Percentiles rank a stretch among this genome's conserved stretches.
phyloP scores from a whole-genome alignment of 257 asterid genomes.

The Solanum pinnatisectum region DNA sequence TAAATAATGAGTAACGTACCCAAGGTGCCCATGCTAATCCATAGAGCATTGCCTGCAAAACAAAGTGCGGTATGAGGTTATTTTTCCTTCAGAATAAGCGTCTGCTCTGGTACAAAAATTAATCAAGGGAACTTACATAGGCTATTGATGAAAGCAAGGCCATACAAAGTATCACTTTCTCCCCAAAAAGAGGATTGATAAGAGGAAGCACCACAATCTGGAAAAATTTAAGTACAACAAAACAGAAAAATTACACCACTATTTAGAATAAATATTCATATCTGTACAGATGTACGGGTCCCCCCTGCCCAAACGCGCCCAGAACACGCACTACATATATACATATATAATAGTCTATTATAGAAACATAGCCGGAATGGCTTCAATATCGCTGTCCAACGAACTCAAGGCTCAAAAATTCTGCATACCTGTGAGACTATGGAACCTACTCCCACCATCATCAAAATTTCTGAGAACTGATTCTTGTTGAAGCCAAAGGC shows the following conservation, averaged over 20 bases:
- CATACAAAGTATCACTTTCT: conserved; percentile 63
- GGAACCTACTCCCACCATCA: conserved; percentile 86
- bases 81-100: background rate
- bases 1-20: conserved; percentile 29
- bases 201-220: conserved; percentile 83
- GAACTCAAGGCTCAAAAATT: background rate
- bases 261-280: too few species aligned
- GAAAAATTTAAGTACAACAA: background rate
- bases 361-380: background rate
- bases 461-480: conserved; percentile 76
- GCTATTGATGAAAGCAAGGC: conserved; percentile 62
- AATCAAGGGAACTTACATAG: conserved; percentile 47
- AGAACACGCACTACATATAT: background rate
- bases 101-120: background rate
- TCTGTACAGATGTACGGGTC: background rate
- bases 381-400: background rate
- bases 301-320: background rate
- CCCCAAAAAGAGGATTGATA: conserved; percentile 72
- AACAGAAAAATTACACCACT: background rate
- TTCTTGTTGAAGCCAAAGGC: conserved; percentile 80
- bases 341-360: background rate
- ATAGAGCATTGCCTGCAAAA: conserved; percentile 66
- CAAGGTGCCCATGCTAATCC: conserved; percentile 98
- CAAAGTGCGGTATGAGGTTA: background rate
- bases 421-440: conserved; percentile 79